Conservation (phyloP, 2,329 filamentous ascomycete genomes). For the Ophioceras dolichostomum region DNA sequence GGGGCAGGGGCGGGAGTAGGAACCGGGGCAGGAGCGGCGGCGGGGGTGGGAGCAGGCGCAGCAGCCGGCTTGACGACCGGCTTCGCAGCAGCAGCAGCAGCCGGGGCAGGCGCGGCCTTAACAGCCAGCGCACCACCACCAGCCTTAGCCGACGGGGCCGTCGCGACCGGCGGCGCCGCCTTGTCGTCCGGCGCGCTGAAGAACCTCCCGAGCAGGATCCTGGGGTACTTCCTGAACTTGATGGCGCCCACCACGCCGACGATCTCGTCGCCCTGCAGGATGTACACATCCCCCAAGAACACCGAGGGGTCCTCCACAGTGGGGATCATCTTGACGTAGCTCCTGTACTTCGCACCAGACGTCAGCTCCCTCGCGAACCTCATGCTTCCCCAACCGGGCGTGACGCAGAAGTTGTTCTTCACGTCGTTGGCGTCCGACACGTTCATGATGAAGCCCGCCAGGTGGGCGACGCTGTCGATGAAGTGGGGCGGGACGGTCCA, state of each 20-base stretch:
- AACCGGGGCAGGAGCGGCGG: no score
- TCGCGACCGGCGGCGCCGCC: constrained; percentile 1
- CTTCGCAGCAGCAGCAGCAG: not conserved
- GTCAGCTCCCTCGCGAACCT: constrained; percentile 17
- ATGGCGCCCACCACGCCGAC: constrained; percentile 19
- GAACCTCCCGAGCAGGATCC: constrained; percentile 23
- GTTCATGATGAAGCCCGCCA: constrained; percentile 28
- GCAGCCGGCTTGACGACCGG: not conserved
- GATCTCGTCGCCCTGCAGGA: constrained; percentile 19
- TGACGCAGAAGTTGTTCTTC: constrained; percentile 19
- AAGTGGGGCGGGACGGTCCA: constrained; percentile 25
- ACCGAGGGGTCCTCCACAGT: constrained; percentile 13
- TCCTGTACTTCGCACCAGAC: constrained; percentile 17
- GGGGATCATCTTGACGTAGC: constrained; percentile 26
- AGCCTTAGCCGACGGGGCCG: not conserved
- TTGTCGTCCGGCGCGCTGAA: constrained; percentile 19
- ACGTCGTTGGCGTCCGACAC: constrained; percentile 20
- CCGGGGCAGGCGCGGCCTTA: not conserved
- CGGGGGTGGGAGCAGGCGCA: no score
- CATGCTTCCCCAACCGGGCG: constrained; percentile 22
- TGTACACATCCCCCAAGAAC: constrained; percentile 21
- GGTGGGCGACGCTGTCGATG: constrained; percentile 23
- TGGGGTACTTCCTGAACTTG: constrained; percentile 23
- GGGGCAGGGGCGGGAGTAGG: no score
- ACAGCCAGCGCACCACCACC: not conserved